Base-by-base conservation (phyloP, 108 stramenopile species). In the Nannochloropsis salina region DNA sequence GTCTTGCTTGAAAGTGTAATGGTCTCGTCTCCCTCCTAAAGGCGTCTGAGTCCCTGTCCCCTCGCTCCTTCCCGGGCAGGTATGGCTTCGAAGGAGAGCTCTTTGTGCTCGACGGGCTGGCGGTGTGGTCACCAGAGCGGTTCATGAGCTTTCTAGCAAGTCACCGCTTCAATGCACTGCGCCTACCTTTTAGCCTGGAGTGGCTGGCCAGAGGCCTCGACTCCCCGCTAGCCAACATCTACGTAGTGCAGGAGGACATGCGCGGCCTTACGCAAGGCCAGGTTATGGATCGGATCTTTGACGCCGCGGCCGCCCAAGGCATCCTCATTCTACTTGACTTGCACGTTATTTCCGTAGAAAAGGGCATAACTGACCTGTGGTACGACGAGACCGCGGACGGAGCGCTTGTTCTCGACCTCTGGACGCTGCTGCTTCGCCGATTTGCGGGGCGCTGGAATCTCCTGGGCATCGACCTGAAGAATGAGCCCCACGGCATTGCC, bases 141-240 rank as follows among this genome's bases (percentile, higher is more conserved):
- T 74, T 74, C 61, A 74, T 74, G 61, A 15, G 15, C 3, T 74
- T 74, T 74, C 61, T 74, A n/a, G 61, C 61, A n/a, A 74, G 20
- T 15, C 61, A 74, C 61, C 61, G n/a, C 61, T 74, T 74, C 61
- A 74, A 74, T 2, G 61, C 61, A 0, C 4, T 74, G 8, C 61
- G 61, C 61, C 61, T 74, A n/a, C 61, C 61, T n/a, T 74, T 74
- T 6, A 74, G 61, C n/a, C 61, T 74, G 61, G 61, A 74, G 61
- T 74, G 61, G 61, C 15, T 74, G 0, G 61, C 61, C 15, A 15
- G 61, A n/a, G 61, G 61, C n/a, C n/a, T 74, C 20, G 61, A 74
- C n/a, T 15, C 61, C 15, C 61, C 61, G 8, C 61, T 74, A 15
- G 3, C n/a, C 20, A 74, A 74, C n/a, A 74, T 74, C 8, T 74